Evolutionary conservation across 768 basidiomycete species (phyloP).

Genomic region (Tremella fuciformis): DNA sequence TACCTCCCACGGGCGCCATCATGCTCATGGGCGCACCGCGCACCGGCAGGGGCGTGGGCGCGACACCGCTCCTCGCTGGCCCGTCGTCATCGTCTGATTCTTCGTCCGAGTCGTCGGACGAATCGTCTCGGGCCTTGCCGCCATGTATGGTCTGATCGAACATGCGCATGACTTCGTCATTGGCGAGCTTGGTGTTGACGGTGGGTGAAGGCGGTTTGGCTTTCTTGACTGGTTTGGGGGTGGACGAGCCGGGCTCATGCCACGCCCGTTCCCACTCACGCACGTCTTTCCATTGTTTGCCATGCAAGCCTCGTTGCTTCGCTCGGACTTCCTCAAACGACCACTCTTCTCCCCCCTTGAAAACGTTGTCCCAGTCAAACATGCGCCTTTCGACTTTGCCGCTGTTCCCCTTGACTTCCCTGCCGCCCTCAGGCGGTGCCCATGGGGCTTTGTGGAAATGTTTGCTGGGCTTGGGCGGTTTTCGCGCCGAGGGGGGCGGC

Average conservation of each 20-base stretch:
- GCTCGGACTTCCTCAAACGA: constrained; percentile 67
- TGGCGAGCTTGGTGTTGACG: constrained; percentile 92
- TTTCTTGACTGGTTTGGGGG: constrained; percentile 37
- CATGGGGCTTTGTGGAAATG: constrained; percentile 24
- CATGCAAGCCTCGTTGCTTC: constrained; percentile 48
- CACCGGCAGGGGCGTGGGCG: constrained; percentile 43
- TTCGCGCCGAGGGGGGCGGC: constrained; percentile 37
- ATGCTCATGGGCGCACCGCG: constrained; percentile 30
- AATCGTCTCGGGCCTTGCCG: constrained; percentile 31
- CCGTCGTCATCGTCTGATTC: constrained; percentile 41
- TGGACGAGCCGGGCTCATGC: constrained; percentile 47
- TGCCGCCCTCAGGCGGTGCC: constrained; percentile 45
- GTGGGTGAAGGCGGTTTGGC: constrained; percentile 61
- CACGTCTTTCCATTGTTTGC: constrained; percentile 45
- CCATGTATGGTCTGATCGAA: constrained; percentile 64
- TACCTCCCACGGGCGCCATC: constrained; percentile 34
- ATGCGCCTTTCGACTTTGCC: constrained; percentile 49
- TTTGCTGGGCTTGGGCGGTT: constrained; percentile 25
- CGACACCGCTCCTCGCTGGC: constrained; percentile 11
- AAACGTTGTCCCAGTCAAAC: constrained; percentile 60
- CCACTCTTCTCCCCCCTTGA: constrained; percentile 75
- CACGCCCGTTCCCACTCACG: constrained; percentile 46
- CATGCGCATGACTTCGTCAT: constrained; percentile 92
- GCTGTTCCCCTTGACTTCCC: constrained; percentile 31
- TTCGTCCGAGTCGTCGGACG: constrained; percentile 33